Conservation (phyloP, 2,329 filamentous ascomycete species). For the Simplicillium sp. region DNA sequence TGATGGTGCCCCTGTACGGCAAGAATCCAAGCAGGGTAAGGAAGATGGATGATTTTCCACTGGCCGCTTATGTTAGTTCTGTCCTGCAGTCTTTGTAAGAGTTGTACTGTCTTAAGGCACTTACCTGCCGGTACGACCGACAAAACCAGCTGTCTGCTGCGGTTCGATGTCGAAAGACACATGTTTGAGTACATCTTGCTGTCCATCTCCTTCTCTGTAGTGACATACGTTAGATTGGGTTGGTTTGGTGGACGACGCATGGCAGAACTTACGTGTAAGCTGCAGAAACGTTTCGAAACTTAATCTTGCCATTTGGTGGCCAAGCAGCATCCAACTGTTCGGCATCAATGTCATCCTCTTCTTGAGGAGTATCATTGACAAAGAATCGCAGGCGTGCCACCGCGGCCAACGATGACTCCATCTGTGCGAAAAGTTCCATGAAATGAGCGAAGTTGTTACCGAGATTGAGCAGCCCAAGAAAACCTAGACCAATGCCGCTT, state of each 20-base stretch:
- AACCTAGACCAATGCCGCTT: neutral
- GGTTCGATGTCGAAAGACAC: neutral
- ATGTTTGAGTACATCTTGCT: neutral
- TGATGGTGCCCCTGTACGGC: no score
- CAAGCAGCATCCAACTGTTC: neutral
- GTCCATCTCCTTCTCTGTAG: no score
- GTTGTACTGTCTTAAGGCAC: no score
- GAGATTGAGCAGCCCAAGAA: neutral
- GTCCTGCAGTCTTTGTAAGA: no score
- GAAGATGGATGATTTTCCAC: no score
- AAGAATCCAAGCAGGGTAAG: no score
- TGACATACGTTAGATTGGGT: no score
- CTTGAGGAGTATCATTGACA: neutral
- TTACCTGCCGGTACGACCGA: conserved; percentile 4
- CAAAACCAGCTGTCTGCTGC: neutral
- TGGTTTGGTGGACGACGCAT: neutral
- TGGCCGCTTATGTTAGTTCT: neutral
- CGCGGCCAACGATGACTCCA: conserved; percentile 1
- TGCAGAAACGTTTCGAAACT: conserved; percentile 2
- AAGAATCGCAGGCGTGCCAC: conserved; percentile 2
- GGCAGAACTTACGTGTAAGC: conserved; percentile 3
- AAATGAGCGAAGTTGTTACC: neutral
- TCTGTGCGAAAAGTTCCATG: neutral
- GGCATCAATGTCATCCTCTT: neutral
- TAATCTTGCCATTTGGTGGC: conserved; percentile 1